Base-by-base conservation (phyloP, 2,329 filamentous ascomycete species). In the Myrmaecium sp. region DNA sequence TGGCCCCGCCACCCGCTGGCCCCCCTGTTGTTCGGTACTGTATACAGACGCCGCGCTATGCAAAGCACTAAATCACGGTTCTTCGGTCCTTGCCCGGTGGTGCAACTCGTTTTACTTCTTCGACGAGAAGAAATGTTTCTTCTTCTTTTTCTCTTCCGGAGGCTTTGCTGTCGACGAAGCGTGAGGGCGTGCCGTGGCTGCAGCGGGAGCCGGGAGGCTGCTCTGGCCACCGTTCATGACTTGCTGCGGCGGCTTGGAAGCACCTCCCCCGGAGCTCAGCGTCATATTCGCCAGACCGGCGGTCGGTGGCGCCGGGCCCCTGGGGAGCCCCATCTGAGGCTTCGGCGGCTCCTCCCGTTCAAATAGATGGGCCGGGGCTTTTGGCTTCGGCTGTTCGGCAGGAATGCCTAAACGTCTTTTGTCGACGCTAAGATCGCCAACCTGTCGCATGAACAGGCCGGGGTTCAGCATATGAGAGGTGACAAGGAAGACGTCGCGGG, bases 401-500 rank as follows among this genome's bases (percentile, higher is more conserved):
- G 86, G 89, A 4, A 98, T 67, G 39, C 82, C 74, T 10, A 98
- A 64, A 23, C 71, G 66, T 27, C 78, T 67, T 42, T 74, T 75
- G 42, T 83, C 76, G 18, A 69, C 65, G 33, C 74, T 76, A 9
- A 95, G 62, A 43, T 93, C 83, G 11, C 71, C 68, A 2, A 94
- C 56, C 48, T 95, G 84, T 20, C 78, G 72, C 17, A 93, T 54
- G 48, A 84, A 98, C 12, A 91, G 62, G 21, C 69, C 60, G 0
- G 89, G 86, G 1, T 74, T 89, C 24, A 92, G 60, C 84, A 98
- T 94, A 47, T 98, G 89, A 14, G 78, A 84, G 0, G 81, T 89
- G 11, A 76, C 70, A 4, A 98, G 67, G 47, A 91, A 80, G n/a
- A 95, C 60, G 40, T 98, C 89, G 36, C 77, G 71, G 27, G 69